Percentiles rank a stretch among this genome's conserved stretches.
phyloP scores from a whole-genome alignment of 2,329 filamentous ascomycete genomes.

The Esteya vermicola region DNA sequence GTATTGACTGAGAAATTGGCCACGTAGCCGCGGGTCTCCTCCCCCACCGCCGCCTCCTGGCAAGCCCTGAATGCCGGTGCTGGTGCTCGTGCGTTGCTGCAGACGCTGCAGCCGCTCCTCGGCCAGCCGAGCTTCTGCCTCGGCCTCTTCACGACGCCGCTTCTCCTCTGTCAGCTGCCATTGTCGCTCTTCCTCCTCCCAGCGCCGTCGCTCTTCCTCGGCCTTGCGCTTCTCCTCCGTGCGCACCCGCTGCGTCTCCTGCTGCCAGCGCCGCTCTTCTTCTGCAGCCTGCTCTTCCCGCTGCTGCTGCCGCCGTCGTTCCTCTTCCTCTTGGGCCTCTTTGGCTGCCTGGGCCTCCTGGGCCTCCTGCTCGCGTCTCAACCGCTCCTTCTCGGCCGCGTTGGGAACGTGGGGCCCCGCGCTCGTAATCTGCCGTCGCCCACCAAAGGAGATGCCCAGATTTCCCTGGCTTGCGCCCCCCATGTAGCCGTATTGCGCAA shows the following conservation, averaged over 20 bases:
- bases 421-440: conserved; percentile 80
- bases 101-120: conserved; percentile 53
- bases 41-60: background rate
- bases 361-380: conserved; percentile 38
- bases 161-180: conserved; percentile 63
- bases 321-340: conserved; percentile 31
- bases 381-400: conserved; percentile 70
- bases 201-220: conserved; percentile 51
- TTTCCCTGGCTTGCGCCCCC: conserved; percentile 94
- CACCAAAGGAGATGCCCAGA: conserved; percentile 84
- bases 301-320: conserved; percentile 27
- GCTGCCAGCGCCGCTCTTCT: conserved; percentile 29
- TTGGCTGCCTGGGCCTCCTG: conserved; percentile 43
- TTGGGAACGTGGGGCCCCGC: conserved; percentile 67
- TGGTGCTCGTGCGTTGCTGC: no score
- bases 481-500: conserved; percentile 96
- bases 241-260: conserved; percentile 44
- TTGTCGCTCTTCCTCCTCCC: conserved; percentile 62
- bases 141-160: conserved; percentile 45
- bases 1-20: conserved; percentile 80
- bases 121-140: conserved; percentile 55
- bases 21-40: conserved; percentile 52
- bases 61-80: conserved; percentile 27
- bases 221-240: conserved; percentile 42
- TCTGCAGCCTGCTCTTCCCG: conserved; percentile 32